Conservation (phyloP, 2,329 filamentous ascomycete genomes). For the Catunica adiposa region DNA sequence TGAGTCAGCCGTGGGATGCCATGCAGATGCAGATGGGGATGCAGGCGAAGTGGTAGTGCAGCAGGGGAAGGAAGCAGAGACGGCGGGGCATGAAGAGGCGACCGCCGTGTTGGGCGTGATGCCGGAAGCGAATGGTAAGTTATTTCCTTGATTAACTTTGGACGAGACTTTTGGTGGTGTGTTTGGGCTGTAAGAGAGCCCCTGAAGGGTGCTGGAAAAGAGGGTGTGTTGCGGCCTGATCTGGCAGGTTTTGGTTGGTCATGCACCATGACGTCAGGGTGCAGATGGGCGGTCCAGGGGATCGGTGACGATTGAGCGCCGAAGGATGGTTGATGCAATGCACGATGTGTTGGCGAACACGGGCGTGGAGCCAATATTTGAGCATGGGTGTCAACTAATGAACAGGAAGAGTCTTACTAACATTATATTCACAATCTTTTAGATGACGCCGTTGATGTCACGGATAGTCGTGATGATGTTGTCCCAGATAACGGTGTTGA, state of each 20-base stretch:
- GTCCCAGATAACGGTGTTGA: background rate
- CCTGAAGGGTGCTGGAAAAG: background rate
- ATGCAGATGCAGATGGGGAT: background rate
- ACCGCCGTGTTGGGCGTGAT: background rate
- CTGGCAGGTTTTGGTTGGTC: background rate
- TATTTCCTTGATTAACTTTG: background rate
- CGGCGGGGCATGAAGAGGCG: background rate
- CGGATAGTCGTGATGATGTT: background rate
- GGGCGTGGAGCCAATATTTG: background rate
- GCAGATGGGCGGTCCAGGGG: background rate
- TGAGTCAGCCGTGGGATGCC: background rate
- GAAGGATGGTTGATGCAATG: background rate
- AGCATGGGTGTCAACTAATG: background rate
- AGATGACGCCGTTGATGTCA: background rate
- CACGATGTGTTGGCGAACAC: constrained; percentile 8
- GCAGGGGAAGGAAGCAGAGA: background rate
- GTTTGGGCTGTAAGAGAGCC: background rate
- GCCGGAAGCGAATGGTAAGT: constrained; percentile 9
- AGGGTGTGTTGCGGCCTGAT: background rate
- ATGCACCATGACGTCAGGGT: constrained; percentile 9
- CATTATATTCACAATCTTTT: background rate
- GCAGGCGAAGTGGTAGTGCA: background rate
- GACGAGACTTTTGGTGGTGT: background rate
- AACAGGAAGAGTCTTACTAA: background rate
- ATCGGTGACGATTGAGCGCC: background rate